Conservation (phyloP, 225 moss, liverwort and hornwort genomes). For the Sphagnum contortum region DNA sequence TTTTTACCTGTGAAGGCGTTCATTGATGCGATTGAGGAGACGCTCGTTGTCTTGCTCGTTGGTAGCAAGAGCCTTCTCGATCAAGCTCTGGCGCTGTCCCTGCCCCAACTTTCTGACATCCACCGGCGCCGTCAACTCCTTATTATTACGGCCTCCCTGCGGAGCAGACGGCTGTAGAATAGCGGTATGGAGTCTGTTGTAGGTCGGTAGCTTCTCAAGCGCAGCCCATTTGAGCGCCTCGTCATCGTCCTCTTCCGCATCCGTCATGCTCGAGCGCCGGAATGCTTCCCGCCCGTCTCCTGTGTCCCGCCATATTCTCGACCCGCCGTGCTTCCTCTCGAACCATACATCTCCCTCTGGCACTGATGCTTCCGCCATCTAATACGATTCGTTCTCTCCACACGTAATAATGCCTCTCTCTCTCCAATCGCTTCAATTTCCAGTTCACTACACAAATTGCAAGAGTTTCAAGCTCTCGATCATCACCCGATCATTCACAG, state of each 20-base stretch:
- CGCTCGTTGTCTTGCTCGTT: conserved; percentile 60
- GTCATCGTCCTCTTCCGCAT: conserved; percentile 29
- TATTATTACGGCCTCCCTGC: neutral
- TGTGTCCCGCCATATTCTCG: conserved; percentile 30
- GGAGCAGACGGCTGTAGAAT: conserved; percentile 15
- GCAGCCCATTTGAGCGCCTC: conserved; percentile 47
- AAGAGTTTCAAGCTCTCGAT: too few species aligned
- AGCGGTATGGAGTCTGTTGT: conserved; percentile 36
- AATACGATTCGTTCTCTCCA: neutral
- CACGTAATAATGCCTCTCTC: too few species aligned
- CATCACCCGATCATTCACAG: too few species aligned
- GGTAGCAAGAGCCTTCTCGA: conserved; percentile 52
- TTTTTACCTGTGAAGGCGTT: too few species aligned
- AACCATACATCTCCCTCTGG: conserved; percentile 47
- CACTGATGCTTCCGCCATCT: conserved; percentile 34
- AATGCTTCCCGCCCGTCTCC: conserved; percentile 37
- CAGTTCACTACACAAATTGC: too few species aligned
- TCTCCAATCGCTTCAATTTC: too few species aligned
- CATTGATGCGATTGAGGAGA: conserved; percentile 13
- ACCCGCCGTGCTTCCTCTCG: conserved; percentile 55
- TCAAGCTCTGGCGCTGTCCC: conserved; percentile 41
- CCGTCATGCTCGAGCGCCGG: conserved; percentile 11
- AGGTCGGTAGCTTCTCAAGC: conserved; percentile 52
- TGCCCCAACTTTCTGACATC: conserved; percentile 36
- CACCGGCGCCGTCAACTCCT: neutral